Base-by-base conservation (phyloP, 2,329 filamentous ascomycete genomes). In the Periglandula ipomoeae region DNA sequence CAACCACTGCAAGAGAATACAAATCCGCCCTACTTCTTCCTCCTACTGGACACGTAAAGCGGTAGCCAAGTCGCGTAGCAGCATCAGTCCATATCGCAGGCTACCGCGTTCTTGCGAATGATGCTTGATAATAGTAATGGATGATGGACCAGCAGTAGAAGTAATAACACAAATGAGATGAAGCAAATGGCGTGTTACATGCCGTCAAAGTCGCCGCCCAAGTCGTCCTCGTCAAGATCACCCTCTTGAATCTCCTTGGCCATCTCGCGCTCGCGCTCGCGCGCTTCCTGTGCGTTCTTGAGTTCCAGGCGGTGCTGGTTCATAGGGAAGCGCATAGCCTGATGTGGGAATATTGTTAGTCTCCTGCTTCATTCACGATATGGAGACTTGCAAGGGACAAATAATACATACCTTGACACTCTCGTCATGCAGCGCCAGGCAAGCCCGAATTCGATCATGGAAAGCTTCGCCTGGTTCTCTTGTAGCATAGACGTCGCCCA, bases 271-370 rank as follows among this genome's bases (percentile, higher is more conserved):
- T 98, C 93, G 19, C 93, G 80, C 68, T 98, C 93, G 45, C 93
- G 81, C n/a, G 93, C 93, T 70, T 98, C 94, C 68, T 97, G 91
- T 0, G 93, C 93, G 61, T 95, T 97, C 79, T 96, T 97, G 49
- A 98, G 78, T 70, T 98, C 93, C 49, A 97, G 76, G 17, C 93
- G 82, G 70, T 98, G 93, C 69, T 97, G 93, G 73, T 98, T 96
- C 91, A 97, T 97, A 2, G 93, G 93, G 71, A 97, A 98, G 48
- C 93, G 83, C 93, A 98, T 98, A 23, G 93, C 91, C 87, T 91
- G 46, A 23, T 23, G 30, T 15, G 30, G n/a, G 15, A 32, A 15
- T 32, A 10, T 32, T 32, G 30, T 32, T 32, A 32, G 30, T 4
- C 30, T n/a, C n/a, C n/a, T n/a, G n/a, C n/a, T n/a, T n/a, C n/a